phyloP scores from a whole-genome alignment of 164 flowering plant species.

The Kalanchoe fedtschenkoi region DNA sequence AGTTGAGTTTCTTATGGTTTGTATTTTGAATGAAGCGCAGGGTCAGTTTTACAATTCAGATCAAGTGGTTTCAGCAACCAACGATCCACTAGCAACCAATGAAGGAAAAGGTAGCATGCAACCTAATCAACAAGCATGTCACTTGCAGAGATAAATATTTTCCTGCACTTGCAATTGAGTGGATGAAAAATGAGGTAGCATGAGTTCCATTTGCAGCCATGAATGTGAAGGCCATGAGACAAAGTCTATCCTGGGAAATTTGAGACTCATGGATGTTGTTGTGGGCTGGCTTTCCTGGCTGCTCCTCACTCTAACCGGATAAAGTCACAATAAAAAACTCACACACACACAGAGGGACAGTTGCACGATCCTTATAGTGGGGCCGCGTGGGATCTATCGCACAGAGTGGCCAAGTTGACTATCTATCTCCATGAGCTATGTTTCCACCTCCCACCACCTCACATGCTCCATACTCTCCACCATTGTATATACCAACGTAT shows the following conservation, averaged over 20 bases:
- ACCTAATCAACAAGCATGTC: not conserved
- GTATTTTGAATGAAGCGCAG: too few relatives aligned
- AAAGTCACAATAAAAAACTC: not conserved
- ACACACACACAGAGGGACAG: not conserved
- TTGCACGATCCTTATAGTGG: not conserved
- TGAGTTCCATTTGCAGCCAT: conserved; percentile 1
- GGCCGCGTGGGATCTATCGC: not conserved
- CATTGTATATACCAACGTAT: not conserved
- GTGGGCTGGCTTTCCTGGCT: not conserved
- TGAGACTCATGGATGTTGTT: not conserved
- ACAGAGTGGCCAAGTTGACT: not conserved
- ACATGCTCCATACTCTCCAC: not conserved
- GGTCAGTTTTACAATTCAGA: not conserved
- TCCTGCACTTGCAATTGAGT: not conserved
- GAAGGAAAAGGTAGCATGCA: not conserved
- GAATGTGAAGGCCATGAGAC: not conserved
- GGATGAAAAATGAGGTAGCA: not conserved
- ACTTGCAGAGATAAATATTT: not conserved
- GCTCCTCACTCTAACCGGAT: not conserved
- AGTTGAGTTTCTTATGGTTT: too few relatives aligned
- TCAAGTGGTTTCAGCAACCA: not conserved
- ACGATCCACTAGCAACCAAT: not conserved
- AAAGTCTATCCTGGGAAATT: not conserved
- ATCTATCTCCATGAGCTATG: not conserved
- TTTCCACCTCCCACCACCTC: not conserved